Evolutionary conservation across 345 rosid genomes (phyloP), one percentile per base, ranked within the genome.

Genomic region (Citrus maxima): DNA sequence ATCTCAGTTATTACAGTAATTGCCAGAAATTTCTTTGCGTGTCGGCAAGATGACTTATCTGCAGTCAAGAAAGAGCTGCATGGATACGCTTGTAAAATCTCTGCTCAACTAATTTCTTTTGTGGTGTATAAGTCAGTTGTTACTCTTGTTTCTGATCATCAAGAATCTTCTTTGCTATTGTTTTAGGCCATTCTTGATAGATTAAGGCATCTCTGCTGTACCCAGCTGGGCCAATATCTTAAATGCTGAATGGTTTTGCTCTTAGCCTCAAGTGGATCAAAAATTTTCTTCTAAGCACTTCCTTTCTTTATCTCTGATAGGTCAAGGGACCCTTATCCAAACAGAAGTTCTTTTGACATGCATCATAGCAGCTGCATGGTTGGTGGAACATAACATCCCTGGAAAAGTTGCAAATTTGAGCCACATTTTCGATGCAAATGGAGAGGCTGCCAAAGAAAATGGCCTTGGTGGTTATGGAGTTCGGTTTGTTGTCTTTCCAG

Each of bases 311-410:
- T 65, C 27, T 37, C 77, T 28, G 42, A 55, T 74, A 56, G 63
- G 65, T 63, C 34, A 70, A 55, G 66, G 76, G 81, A 21, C 54
- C 79, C 80, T 22, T 9, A 4, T 9, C 32, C 21, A 35, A 62
- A 27, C 54, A 34, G 22, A 59, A 58, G 2, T 76, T 46, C 35
- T 77, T 77, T 56, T 56, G 55, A 51, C 46, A 8, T 74, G 60
- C 14, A 67, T 59, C 63, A 68, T 22, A 72, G 80, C 62, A 62
- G 67, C 6, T 37, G 61, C 76, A 74, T 55, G 70, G 80, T 75
- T 82, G 82, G 80, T 75, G 70, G 60, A 55, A 71, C 58, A 70
- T 75, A 63, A 74, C 77, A 74, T 70, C 65, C 68, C 58, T 24
- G 25, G 10, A 24, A 5, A 27, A 10, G 7, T 5, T 42, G 30